Evolutionary conservation across 495 filamentous ascomycete species (phyloP).

Genomic region (Parathielavia appendiculata): DNA sequence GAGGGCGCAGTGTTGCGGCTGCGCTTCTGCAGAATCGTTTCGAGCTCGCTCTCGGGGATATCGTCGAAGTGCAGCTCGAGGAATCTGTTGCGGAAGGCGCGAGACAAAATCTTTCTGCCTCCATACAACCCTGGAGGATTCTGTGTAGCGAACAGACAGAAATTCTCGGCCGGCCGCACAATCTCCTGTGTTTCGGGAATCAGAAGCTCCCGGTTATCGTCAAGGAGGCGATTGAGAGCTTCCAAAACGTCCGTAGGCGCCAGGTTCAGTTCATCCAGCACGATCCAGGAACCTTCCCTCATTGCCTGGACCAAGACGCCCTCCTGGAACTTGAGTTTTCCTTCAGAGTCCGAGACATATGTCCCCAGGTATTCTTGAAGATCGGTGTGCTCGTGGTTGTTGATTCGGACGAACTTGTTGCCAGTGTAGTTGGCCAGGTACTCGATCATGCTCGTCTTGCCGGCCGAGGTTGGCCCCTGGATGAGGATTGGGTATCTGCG

Average conservation of each 20-base stretch:
- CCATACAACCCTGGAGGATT: constrained; percentile 96
- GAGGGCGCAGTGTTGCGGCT: constrained; percentile 83
- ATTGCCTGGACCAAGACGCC: constrained; percentile 90
- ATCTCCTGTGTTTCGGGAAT: constrained; percentile 96
- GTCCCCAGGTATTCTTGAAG: constrained; percentile 96
- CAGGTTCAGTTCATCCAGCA: constrained; percentile 93
- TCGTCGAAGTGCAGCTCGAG: constrained; percentile 97
- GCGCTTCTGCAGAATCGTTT: constrained; percentile 81
- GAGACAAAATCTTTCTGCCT: constrained; percentile 84
- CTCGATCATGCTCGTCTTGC: constrained; percentile 99
- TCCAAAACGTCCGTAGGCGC: constrained; percentile 96
- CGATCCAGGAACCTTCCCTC: constrained; percentile 92
- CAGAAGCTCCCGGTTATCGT: constrained; percentile 96
- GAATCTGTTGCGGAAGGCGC: constrained; percentile 95
- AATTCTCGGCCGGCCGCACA: constrained; percentile 84
- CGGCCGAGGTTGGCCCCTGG: constrained; percentile 92
- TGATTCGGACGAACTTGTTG: constrained; percentile 95
- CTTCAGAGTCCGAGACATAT: constrained; percentile 80
- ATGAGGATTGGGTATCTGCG: constrained; percentile 90
- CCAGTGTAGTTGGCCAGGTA: constrained; percentile 93
- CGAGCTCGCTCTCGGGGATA: constrained; percentile 92
- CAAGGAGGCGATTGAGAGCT: constrained; percentile 86
- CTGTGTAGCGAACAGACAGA: constrained; percentile 99
- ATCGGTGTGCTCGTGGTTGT: constrained; percentile 99
- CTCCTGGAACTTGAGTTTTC: constrained; percentile 84